Base-by-base conservation (phyloP, 352 stramenopile genomes). In the Aphanomyces astaci region DNA sequence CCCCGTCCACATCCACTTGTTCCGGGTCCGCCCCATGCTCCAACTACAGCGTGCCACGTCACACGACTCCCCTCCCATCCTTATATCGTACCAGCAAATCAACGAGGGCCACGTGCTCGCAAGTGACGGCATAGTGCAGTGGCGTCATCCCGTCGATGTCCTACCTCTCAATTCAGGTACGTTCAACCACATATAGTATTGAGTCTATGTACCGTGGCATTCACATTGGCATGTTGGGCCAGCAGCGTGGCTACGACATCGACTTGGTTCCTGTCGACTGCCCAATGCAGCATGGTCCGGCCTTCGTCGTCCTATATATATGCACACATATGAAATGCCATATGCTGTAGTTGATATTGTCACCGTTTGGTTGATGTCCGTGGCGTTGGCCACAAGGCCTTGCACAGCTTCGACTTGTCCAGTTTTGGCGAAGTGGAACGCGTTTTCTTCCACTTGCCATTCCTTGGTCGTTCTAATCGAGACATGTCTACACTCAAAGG, bases 251-350 rank as follows among this genome's bases (percentile, higher is more conserved):
- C 66, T 5, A 82, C 78, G 0, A 90, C 54, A 3, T 76, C 73
- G 5, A 53, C 74, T 43, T 92, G 81, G 40, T 80, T 78, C 36
- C 84, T 76, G 54, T 92, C 84, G 10, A 92, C 84, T 24, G 84
- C 84, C 84, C 84, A 92, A 57, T 92, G 84, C 46, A 92, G 69
- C 84, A 92, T 92, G 13, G 84, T 92, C 70, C 84, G 81, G 1
- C 81, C 84, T 73, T 90, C 80, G 17, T 80, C 76, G 46, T 92
- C 84, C 81, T 89, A 70, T 49, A 30, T 27, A 63, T 17, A 22
- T 54, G 10, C 13, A 15, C 9, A 11, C 22, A 43, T 19, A 25
- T 51, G 13, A 32, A 4, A 5, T 28, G 9, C 17, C 25, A 49
- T 24, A 10, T 24, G 11, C 19, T 54, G 68, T 78, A 77, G 76